Evolutionary conservation across 805 yeast species (phyloP).

Genomic region (Ogataea thermomethanolica): DNA sequence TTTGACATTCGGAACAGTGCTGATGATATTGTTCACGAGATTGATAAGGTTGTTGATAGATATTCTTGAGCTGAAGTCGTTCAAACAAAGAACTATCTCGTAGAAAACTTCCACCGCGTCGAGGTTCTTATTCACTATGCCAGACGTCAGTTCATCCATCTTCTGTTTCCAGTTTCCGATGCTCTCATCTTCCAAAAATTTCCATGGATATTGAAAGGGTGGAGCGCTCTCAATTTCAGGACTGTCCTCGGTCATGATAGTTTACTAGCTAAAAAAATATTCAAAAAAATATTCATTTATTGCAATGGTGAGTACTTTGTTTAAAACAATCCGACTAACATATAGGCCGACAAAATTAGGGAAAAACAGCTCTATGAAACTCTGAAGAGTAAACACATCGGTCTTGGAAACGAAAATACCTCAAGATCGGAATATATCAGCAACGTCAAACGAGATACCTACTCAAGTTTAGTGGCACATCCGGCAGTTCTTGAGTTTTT

Average conservation of each 20-base stretch:
- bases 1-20: constrained; percentile 18
- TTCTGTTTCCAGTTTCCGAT: constrained; percentile 14
- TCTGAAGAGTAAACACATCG: constrained; percentile 60
- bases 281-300: background rate
- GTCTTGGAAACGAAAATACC: constrained; percentile 74
- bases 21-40: constrained; percentile 22
- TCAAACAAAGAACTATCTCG: constrained; percentile 24
- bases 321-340: background rate
- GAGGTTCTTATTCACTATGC: constrained; percentile 11
- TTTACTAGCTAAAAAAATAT: background rate
- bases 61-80: constrained; percentile 25
- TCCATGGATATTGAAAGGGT: constrained; percentile 14
- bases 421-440: constrained; percentile 64
- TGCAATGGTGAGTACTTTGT: constrained; percentile 6
- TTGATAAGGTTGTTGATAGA: constrained; percentile 13
- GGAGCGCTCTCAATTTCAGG: constrained; percentile 2
- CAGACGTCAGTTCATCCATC: constrained; percentile 8
- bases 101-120: constrained; percentile 23
- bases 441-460: constrained; percentile 65
- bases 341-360: constrained; percentile 61
- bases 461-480: constrained; percentile 59
- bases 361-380: constrained; percentile 55
- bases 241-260: constrained; percentile 6
- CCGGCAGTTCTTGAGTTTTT: constrained; percentile 50
- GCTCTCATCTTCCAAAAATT: constrained; percentile 15